Evolutionary conservation across 225 moss, liverwort and hornwort species (phyloP).

Genomic region (Bryoerythrophyllum caledonicum): DNA sequence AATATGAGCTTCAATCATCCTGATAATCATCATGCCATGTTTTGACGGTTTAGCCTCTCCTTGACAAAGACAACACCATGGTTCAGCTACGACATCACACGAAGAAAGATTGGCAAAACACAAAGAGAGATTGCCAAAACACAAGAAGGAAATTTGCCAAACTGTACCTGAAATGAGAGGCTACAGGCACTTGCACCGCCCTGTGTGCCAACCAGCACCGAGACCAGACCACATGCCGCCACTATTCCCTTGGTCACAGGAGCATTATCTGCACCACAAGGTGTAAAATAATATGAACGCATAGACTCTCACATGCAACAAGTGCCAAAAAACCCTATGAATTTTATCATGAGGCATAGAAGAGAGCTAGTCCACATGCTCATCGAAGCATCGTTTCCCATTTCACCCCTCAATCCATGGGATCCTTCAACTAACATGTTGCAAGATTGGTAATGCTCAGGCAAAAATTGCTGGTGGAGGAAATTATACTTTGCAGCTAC

Average conservation of each 20-base stretch:
- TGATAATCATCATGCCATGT: not conserved
- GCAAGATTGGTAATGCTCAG: too few relatives aligned
- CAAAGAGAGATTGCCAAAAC: not conserved
- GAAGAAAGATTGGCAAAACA: not conserved
- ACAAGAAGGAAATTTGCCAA: not conserved
- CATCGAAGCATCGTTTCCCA: not conserved
- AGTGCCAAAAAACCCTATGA: slow-evolving; percentile 13
- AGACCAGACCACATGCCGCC: slow-evolving; percentile 72
- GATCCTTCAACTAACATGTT: not conserved
- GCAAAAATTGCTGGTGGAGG: too few relatives aligned
- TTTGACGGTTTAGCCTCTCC: not conserved
- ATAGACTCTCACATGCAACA: not conserved
- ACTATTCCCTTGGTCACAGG: slow-evolving; percentile 90
- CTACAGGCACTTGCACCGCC: slow-evolving; percentile 76
- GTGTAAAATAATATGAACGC: not conserved
- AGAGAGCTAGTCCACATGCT: not conserved
- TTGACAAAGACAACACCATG: not conserved
- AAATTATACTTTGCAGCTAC: too few relatives aligned
- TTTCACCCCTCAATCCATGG: slow-evolving; percentile 1
- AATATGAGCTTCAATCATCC: too few relatives aligned
- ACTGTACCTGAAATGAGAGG: slow-evolving; percentile 80
- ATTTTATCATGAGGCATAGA: not conserved
- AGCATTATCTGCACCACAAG: slow-evolving; percentile 73
- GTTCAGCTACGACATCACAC: not conserved
- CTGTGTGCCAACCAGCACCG: slow-evolving; percentile 81